Evolutionary conservation across 2,329 filamentous ascomycete genomes (phyloP).

Genomic region (Fusarium sororula): DNA sequence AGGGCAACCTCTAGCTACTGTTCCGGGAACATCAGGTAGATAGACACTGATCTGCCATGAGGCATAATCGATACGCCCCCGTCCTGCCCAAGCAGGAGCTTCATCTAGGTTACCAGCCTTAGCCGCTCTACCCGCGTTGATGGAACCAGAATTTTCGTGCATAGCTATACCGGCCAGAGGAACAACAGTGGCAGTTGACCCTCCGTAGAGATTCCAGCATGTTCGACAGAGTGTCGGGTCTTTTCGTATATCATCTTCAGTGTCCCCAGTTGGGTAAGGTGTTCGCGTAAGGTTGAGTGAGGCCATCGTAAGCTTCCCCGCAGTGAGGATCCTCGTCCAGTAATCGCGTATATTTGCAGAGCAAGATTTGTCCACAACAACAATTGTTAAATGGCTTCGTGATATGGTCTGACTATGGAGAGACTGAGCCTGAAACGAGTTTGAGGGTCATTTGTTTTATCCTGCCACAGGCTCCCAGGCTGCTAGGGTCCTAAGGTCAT

Average conservation of each 20-base stretch:
- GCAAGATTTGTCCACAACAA: background rate
- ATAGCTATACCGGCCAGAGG: constrained; percentile 23
- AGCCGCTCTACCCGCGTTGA: constrained; percentile 14
- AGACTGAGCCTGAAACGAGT: background rate
- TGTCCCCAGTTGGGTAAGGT: constrained; percentile 19
- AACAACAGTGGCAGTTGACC: constrained; percentile 13
- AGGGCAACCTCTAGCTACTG: constrained; percentile 3
- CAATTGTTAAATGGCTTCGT: rapidly evolving
- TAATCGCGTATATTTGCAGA: background rate
- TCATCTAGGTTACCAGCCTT: background rate
- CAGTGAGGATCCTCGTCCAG: background rate
- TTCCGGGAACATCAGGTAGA: constrained; percentile 9
- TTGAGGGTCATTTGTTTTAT: background rate
- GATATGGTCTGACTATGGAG: background rate
- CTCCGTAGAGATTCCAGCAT: constrained; percentile 34
- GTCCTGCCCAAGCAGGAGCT: constrained; percentile 19
- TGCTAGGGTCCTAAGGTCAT: background rate
- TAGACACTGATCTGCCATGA: constrained; percentile 24
- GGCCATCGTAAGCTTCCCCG: constrained; percentile 20
- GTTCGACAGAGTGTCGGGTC: constrained; percentile 19
- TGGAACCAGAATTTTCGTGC: constrained; percentile 22
- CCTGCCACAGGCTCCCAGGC: too few relatives aligned
- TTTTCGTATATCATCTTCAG: constrained; percentile 19
- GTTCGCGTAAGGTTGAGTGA: constrained; percentile 11
- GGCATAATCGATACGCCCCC: constrained; percentile 20